A percentile compares a stretch with the other conserved stretches of the same genome.
Conservation (phyloP, 306 rosid genomes). For the Amphicarpaea edgeworthii region DNA sequence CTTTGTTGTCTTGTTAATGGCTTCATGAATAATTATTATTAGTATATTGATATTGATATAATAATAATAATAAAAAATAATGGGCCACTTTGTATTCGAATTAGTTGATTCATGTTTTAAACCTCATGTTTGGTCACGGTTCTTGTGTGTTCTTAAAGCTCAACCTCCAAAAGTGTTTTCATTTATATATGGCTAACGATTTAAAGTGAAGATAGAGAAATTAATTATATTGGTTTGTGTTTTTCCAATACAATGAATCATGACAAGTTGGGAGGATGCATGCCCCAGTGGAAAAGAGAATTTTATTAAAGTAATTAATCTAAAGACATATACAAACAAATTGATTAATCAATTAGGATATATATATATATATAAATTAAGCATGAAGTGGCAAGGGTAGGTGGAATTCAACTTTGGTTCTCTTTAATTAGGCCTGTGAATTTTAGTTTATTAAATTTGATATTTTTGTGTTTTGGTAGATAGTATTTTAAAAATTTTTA, state of each 20-base stretch:
- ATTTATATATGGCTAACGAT: slow-evolving; percentile 1
- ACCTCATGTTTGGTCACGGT: slow-evolving; percentile 1
- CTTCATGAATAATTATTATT: slow-evolving; percentile 3
- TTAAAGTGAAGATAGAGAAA: background rate
- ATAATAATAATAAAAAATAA: background rate
- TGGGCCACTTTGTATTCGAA: slow-evolving; percentile 18
- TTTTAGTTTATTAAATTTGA: too few species aligned
- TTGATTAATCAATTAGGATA: slow-evolving; percentile 27
- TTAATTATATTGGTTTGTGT: background rate
- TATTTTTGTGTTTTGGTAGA: too few species aligned
- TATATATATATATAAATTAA: slow-evolving; percentile 2
- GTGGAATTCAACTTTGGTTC: slow-evolving; percentile 36
- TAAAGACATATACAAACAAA: background rate
- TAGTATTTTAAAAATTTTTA: too few species aligned
- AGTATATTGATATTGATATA: slow-evolving; percentile 1
- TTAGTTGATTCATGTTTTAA: slow-evolving; percentile 31
- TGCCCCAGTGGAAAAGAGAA: slow-evolving; percentile 17
- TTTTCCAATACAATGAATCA: slow-evolving; percentile 30
- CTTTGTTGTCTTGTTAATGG: background rate
- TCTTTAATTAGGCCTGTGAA: too few species aligned
- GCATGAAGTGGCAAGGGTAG: slow-evolving; percentile 30
- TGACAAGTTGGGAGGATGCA: slow-evolving; percentile 36
- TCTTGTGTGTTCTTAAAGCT: slow-evolving; percentile 32
- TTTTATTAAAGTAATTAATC: slow-evolving; percentile 28
- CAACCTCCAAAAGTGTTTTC: slow-evolving; percentile 7